A percentile compares a stretch with the other conserved stretches of the same genome.
Evolutionary conservation across 2,329 filamentous ascomycete species (phyloP).

Genomic region (Paraconiothyrium brasiliense): DNA sequence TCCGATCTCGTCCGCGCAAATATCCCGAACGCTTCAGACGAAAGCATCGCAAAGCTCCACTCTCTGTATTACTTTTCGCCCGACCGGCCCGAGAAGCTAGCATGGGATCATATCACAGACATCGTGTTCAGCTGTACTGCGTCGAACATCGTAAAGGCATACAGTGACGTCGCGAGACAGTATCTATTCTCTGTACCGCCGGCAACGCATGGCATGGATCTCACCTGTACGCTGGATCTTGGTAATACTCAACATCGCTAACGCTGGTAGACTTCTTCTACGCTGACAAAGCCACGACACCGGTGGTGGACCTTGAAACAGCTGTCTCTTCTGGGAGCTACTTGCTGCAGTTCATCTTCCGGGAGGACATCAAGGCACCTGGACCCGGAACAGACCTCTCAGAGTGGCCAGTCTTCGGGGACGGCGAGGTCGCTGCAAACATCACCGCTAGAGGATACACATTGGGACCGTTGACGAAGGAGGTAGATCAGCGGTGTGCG

Average conservation of each 20-base stretch:
- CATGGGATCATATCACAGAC: not conserved
- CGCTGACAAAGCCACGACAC: slow-evolving; percentile 12
- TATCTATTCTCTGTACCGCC: slow-evolving; percentile 17
- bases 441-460: not conserved
- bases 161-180: not conserved
- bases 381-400: not conserved
- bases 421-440: not conserved
- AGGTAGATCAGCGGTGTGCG: not conserved
- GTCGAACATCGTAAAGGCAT: not conserved
- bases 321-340: slow-evolving; percentile 12
- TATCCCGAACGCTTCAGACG: slow-evolving; percentile 15
- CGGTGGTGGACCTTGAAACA: slow-evolving; percentile 4
- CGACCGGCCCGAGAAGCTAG: not conserved
- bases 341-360: slow-evolving; percentile 14
- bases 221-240: slow-evolving; percentile 2
- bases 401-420: not conserved
- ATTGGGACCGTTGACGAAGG: not conserved
- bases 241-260: not conserved
- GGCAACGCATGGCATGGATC: slow-evolving; percentile 18
- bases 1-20: slow-evolving; percentile 17
- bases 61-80: not conserved
- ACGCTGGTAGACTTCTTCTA: slow-evolving; percentile 13
- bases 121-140: not conserved
- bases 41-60: not conserved
- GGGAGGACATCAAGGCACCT: slow-evolving; percentile 4